Evolutionary conservation across 2,329 filamentous ascomycete species (phyloP).

Genomic region (Monascus ruber): DNA sequence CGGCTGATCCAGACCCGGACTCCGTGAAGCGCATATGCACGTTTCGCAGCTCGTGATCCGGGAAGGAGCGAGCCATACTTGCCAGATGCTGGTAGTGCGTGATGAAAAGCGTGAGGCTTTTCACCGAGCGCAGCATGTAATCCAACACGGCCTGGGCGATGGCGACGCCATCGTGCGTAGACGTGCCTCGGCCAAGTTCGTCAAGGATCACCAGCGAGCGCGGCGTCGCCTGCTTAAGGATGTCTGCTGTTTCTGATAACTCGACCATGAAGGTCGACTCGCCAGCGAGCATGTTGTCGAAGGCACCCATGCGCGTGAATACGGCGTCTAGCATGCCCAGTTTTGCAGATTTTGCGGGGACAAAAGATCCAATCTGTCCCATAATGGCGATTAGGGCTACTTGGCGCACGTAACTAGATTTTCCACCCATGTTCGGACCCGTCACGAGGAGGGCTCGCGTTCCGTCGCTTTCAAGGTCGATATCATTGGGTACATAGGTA

Average conservation of each 20-base stretch:
- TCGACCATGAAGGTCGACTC: conserved; percentile 99
- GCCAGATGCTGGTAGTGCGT: conserved; percentile 89
- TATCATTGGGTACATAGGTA: conserved; percentile 84
- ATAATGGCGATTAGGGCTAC: conserved; percentile 87
- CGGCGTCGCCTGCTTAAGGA: conserved; percentile 77
- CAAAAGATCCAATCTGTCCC: conserved; percentile 88
- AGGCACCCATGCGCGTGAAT: conserved; percentile 89
- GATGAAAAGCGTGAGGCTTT: conserved; percentile 83
- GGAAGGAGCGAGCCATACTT: conserved; percentile 60
- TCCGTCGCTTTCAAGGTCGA: conserved; percentile 54
- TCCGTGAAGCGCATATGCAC: conserved; percentile 87
- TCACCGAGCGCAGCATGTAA: conserved; percentile 62
- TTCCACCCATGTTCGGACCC: conserved; percentile 97
- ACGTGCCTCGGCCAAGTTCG: conserved; percentile 86
- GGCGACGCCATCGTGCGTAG: conserved; percentile 89
- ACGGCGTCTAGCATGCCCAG: conserved; percentile 84
- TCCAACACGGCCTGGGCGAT: conserved; percentile 88
- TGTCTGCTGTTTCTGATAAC: conserved; percentile 80
- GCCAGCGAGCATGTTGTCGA: conserved; percentile 89
- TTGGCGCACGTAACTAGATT: conserved; percentile 92
- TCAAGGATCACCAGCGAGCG: conserved; percentile 83
- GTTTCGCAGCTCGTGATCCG: conserved; percentile 58
- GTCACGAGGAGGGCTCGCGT: conserved; percentile 77
- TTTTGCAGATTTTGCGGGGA: conserved; percentile 63
- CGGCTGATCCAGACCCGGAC: conserved; percentile 42